Evolutionary conservation across 2,329 filamentous ascomycete species (phyloP), one percentile per base, ranked within the genome.

Genomic region (Calonectria honghensis): DNA sequence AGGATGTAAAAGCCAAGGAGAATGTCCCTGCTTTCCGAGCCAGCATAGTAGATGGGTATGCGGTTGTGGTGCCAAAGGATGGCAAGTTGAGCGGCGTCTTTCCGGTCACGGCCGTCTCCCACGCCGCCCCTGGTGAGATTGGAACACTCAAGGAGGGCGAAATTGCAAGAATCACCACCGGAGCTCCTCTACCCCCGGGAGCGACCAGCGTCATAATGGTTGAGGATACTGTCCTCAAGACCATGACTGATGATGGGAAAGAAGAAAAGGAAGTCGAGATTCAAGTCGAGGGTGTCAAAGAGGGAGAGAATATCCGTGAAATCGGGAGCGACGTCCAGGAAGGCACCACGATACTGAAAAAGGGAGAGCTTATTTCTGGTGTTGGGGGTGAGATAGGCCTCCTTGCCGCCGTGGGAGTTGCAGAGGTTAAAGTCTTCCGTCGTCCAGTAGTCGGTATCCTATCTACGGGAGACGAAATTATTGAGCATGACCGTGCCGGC

Each of bases 41-140:
- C 24, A 98, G 96, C 82, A 98, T 98, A 51, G 97, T 99, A 0
- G 97, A 99, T 84, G 97, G 97, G 1, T 99, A 99, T 82, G 97
- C 97, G 3, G 91, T 98, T 0, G 92, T 96, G 48, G 93, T 92
- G 7, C 89, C 90, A 68, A 86, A 87, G 37, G 88, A 91, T 51
- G 91, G 90, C 0, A 91, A 90, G 64, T 90, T 95, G 64, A 95
- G 94, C 79, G 96, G 96, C 0, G 86, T 93, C 0, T 98, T 97
- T 81, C 96, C 96, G 0, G 96, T 99, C 18, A 93, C 94, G 0
- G 93, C 94, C 0, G 90, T 98, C 16, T 97, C 96, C 0, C 96
- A 98, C 82, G 97, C 97, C 14, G 91, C 95, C 20, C 92, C 95
- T 0, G 91, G 93, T 0, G 91, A 94, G 37, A 90, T 90, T 18